Evolutionary conservation across 2,329 filamentous ascomycete species (phyloP), one percentile per base, ranked within the genome.

Genomic region (Ciborinia camelliae): DNA sequence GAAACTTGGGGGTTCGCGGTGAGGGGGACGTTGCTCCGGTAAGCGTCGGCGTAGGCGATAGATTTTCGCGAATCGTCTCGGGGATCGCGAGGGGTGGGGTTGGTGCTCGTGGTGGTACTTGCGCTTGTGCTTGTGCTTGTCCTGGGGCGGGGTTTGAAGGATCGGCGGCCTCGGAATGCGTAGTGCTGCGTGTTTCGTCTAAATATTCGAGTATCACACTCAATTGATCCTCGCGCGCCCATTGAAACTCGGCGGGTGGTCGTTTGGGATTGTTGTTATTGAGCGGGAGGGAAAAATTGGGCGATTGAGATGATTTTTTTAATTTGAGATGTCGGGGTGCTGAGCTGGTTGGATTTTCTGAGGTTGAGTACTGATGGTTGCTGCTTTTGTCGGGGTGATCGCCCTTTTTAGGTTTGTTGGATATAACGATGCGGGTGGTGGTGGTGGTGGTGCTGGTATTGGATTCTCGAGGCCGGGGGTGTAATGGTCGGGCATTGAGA

Each of bases 161-260:
- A 58, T 45, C 54, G 39, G 37, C 10, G 5, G 23, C 5, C 32
- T 63, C 52, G 32, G 41, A 35, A 63, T 35, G 41, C 0, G 52
- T 39, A 23, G 20, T 30, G 23, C 62, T 62, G 55, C 65, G 58
- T 51, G 63, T 53, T 37, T 66, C 65, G 12, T 70, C 67, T n/a
- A 70, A 43, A 28, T 67, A 65, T 63, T 71, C 71, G 8, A 70
- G 50, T 14, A 73, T 71, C 8, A 68, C 68, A 35, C 68, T 71
- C 26, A 73, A 66, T 66, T 71, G 70, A 65, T 71, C 70, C 32
- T 69, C 64, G 60, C 72, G 51, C 26, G 70, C 69, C 70, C 68
- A 71, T 50, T 68, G 48, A 50, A 67, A 68, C 23, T 67, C 54
- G 15, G 65, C 53, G 1, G 61, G 65, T 57, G 15, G 30, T 18